Percentiles rank a stretch among this genome's conserved stretches.
Conservation (phyloP, 2,329 filamentous ascomycete genomes). For the Parascedosporium putredinis region DNA sequence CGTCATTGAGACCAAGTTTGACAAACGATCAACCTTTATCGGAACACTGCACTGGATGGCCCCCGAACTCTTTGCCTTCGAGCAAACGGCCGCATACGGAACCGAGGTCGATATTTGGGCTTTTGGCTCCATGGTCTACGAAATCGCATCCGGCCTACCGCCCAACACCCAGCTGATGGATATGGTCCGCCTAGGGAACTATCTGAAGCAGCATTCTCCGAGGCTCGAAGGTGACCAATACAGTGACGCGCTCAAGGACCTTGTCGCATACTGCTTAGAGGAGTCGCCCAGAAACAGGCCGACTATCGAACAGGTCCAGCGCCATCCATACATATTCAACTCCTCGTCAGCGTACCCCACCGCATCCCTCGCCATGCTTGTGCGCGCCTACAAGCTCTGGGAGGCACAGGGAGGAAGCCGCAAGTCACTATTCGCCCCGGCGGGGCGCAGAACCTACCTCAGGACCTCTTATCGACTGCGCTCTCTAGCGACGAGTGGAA, state of each 20-base stretch:
- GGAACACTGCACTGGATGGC: constrained; percentile 63
- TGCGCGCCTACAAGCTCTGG: constrained; percentile 66
- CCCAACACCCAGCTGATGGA: constrained; percentile 37
- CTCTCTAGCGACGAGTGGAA: constrained; percentile 54
- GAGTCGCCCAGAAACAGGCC: constrained; percentile 59
- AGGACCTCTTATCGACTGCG: constrained; percentile 31
- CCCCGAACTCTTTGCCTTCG: constrained; percentile 46
- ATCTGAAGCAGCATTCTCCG: constrained; percentile 52
- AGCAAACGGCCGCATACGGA: constrained; percentile 39
- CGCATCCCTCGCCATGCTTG: constrained; percentile 50
- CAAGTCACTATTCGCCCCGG: constrained; percentile 52
- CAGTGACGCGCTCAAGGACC: constrained; percentile 55
- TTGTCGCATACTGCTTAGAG: constrained; percentile 64
- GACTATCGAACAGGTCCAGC: constrained; percentile 57
- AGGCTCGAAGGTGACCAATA: constrained; percentile 62
- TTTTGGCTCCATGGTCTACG: constrained; percentile 56
- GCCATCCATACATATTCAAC: constrained; percentile 57
- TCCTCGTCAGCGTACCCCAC: constrained; percentile 55
- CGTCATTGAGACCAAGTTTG: constrained; percentile 48
- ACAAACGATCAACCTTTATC: constrained; percentile 56
- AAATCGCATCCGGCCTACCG: constrained; percentile 55
- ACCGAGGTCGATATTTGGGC: constrained; percentile 58
- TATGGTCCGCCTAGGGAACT: constrained; percentile 39
- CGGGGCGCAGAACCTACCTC: constrained; percentile 42
- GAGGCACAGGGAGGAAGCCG: constrained; percentile 63